These are phyloP conservation scores for Pseudopediastrum boryanum DNA, from an alignment of 139 green algal species.

Conservation along the genomic window DNA sequence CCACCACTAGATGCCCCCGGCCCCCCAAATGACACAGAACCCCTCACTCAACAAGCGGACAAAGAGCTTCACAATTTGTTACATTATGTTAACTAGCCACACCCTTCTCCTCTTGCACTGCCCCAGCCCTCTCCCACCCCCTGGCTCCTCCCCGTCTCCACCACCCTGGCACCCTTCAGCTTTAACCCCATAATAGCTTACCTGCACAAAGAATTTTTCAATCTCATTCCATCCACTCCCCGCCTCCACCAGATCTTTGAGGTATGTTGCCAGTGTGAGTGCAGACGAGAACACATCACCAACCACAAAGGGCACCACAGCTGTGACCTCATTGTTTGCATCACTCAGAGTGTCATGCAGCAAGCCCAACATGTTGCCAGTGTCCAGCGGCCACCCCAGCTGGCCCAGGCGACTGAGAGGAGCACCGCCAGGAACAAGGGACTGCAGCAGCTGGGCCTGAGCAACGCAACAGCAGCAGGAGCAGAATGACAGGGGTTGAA, in stretches of 20 bases:
- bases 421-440: neutral
- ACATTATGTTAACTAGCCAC: too few relatives aligned
- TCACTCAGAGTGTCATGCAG: constrained; percentile 33
- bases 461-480: neutral
- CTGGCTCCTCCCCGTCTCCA: constrained; percentile 10
- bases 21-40: too few relatives aligned
- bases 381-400: constrained; percentile 31
- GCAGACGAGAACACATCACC: constrained; percentile 17
- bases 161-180: neutral
- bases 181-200: neutral
- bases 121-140: constrained; percentile 1
- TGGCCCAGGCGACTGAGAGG: constrained; percentile 25
- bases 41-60: too few relatives aligned
- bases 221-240: neutral
- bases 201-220: neutral
- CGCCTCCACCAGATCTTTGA: neutral
- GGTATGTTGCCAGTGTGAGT: neutral
- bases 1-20: too few relatives aligned
- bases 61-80: too few relatives aligned
- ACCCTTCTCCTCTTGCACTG: neutral
- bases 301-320: constrained; percentile 20
- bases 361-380: constrained; percentile 13
- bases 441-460: constrained; percentile 26
- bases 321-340: neutral
- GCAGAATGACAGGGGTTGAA: neutral